Evolutionary conservation across 2,329 filamentous ascomycete species (phyloP).

Genomic region (Trichoderma atroviride): DNA sequence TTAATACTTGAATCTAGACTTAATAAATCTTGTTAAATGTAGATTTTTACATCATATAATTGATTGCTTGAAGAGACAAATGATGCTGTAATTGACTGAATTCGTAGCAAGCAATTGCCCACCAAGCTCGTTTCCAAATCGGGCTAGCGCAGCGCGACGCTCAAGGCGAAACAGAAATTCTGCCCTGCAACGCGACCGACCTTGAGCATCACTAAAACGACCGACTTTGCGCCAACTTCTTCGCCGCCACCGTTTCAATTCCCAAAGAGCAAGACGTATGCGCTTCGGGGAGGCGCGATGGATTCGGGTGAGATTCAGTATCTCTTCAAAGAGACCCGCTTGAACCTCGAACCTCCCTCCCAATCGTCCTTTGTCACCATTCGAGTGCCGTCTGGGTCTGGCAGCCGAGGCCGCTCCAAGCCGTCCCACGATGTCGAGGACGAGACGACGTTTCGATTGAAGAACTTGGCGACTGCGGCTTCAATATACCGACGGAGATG

Average conservation of each 20-base stretch:
- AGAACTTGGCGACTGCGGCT: constrained; percentile 74
- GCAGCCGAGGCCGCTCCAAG: constrained; percentile 49
- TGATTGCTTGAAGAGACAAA: background rate
- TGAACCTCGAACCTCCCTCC: constrained; percentile 76
- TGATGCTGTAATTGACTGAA: background rate
- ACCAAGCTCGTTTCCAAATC: constrained; percentile 42
- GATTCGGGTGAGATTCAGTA: constrained; percentile 62
- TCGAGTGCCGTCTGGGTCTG: constrained; percentile 61
- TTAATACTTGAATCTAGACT: background rate
- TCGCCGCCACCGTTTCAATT: constrained; percentile 26
- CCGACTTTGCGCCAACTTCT: constrained; percentile 35
- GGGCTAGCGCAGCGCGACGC: constrained; percentile 40
- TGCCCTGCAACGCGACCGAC: constrained; percentile 38
- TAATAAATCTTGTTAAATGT: background rate
- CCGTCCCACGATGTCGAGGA: constrained; percentile 56
- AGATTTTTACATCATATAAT: background rate
- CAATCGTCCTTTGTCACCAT: constrained; percentile 71
- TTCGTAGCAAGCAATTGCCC: background rate
- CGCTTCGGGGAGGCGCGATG: constrained; percentile 68
- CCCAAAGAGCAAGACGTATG: constrained; percentile 28
- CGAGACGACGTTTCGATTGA: constrained; percentile 71
- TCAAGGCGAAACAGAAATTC: constrained; percentile 38
- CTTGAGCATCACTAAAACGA: constrained; percentile 29
- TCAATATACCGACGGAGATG: constrained; percentile 83
- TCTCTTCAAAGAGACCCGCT: constrained; percentile 83